These are phyloP conservation scores for Trifolium repens DNA, from an alignment of 306 rosid species.

Conservation along the genomic window DNA sequence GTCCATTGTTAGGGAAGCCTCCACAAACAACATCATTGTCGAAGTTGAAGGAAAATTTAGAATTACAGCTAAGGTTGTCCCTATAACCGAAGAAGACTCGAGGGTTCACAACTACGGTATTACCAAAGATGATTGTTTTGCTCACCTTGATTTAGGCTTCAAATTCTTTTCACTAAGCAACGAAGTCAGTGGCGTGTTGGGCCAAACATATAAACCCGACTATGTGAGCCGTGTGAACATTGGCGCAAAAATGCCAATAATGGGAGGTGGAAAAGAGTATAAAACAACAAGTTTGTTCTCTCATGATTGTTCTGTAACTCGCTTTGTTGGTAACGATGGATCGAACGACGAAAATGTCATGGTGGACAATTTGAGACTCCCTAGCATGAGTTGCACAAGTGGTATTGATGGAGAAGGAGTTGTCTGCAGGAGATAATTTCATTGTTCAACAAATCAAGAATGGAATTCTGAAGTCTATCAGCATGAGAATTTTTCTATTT, in stretches of 20 bases:
- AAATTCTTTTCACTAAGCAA: slow-evolving; percentile 56
- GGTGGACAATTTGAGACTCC: slow-evolving; percentile 38
- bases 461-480: too few species aligned
- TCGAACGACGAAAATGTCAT: slow-evolving; percentile 2
- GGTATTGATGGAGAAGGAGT: slow-evolving; percentile 56
- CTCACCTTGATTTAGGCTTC: slow-evolving; percentile 71
- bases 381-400: slow-evolving; percentile 50
- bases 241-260: slow-evolving; percentile 56
- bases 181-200: slow-evolving; percentile 64
- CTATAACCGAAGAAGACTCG: slow-evolving; percentile 66
- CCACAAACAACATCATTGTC: slow-evolving; percentile 47
- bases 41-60: slow-evolving; percentile 54
- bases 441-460: neutral
- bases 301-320: slow-evolving; percentile 58
- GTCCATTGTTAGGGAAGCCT: slow-evolving; percentile 22
- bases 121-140: slow-evolving; percentile 56
- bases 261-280: slow-evolving; percentile 59
- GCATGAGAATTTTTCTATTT: neutral
- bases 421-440: slow-evolving; percentile 52
- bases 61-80: slow-evolving; percentile 66
- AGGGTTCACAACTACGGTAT: slow-evolving; percentile 62
- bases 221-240: slow-evolving; percentile 54
- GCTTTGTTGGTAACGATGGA: slow-evolving; percentile 38
- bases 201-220: slow-evolving; percentile 58
- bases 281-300: slow-evolving; percentile 53